phyloP scores from a whole-genome alignment of 345 rosid genomes.

The Abelmoschus esculentus region DNA sequence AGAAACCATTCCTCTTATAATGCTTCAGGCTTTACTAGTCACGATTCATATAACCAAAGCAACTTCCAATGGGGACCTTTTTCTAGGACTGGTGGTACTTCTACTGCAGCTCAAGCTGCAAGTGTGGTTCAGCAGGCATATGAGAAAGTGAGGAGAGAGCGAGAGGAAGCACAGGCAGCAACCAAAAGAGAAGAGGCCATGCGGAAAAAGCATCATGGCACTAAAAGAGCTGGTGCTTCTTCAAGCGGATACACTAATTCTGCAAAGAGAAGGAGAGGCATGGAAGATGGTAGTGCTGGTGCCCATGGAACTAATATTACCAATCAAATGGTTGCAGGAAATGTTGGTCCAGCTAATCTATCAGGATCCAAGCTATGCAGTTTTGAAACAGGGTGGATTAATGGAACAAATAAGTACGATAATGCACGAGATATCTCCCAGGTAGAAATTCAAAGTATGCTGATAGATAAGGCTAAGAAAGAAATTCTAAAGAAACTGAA shows the following conservation, averaged over 20 bases:
- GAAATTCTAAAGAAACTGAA: slow-evolving; percentile 30
- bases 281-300: slow-evolving; percentile 29
- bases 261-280: slow-evolving; percentile 39
- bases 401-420: slow-evolving; percentile 23
- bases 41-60: slow-evolving; percentile 28
- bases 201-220: slow-evolving; percentile 30
- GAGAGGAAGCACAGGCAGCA: slow-evolving; percentile 49
- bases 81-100: slow-evolving; percentile 35
- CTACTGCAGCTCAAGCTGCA: slow-evolving; percentile 50
- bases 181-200: slow-evolving; percentile 33
- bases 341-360: slow-evolving; percentile 13
- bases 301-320: slow-evolving; percentile 24
- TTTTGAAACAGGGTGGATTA: slow-evolving; percentile 14
- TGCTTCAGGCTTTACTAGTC: slow-evolving; percentile 13
- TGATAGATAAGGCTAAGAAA: slow-evolving; percentile 41
- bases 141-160: slow-evolving; percentile 52
- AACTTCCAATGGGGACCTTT: slow-evolving; percentile 46
- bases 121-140: slow-evolving; percentile 50
- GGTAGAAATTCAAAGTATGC: slow-evolving; percentile 27
- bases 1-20: slow-evolving; percentile 21
- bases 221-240: slow-evolving; percentile 28
- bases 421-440: slow-evolving; percentile 29
- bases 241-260: slow-evolving; percentile 21
- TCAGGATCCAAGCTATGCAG: slow-evolving; percentile 15
- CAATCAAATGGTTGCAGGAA: slow-evolving; percentile 18